These are phyloP conservation scores for Byssothecium circinans DNA, from an alignment of 2,329 filamentous ascomycete species.

Conservation along the genomic window DNA sequence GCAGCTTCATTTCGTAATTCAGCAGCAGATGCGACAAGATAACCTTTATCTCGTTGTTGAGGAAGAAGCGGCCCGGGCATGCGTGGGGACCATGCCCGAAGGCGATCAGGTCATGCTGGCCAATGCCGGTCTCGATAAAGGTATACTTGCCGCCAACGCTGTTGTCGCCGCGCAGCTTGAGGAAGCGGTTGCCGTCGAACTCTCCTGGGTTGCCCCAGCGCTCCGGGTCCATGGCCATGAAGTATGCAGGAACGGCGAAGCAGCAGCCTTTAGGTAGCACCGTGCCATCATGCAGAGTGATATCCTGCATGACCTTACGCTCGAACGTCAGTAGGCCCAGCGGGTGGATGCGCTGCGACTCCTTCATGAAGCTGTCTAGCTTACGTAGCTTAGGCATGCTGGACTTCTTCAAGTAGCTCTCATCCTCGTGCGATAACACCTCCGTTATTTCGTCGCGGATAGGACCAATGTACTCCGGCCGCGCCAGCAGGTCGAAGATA, in stretches of 20 bases:
- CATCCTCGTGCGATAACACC: conserved; percentile 1
- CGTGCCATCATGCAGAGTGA: conserved; percentile 8
- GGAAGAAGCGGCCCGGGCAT: conserved; percentile 11
- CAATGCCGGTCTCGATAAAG: not conserved
- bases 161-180: not conserved
- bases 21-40: conserved; percentile 3
- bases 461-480: conserved; percentile 42
- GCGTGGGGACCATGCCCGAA: conserved; percentile 7
- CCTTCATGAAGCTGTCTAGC: conserved; percentile 12
- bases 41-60: conserved; percentile 6
- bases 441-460: conserved; percentile 41
- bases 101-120: conserved; percentile 1
- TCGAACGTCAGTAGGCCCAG: not conserved
- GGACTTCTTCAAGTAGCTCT: not conserved
- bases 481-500: conserved; percentile 7
- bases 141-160: not conserved
- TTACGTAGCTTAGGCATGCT: conserved; percentile 2
- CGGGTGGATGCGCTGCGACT: conserved; percentile 7
- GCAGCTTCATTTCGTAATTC: conserved; percentile 5
- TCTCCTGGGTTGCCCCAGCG: conserved; percentile 1
- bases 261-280: conserved; percentile 5
- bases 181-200: conserved; percentile 5
- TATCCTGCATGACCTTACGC: conserved; percentile 3
- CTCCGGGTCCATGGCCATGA: not conserved
- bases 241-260: not conserved